Conservation (phyloP, 2,329 filamentous ascomycete genomes). For the Orbilia ellipsospora region DNA sequence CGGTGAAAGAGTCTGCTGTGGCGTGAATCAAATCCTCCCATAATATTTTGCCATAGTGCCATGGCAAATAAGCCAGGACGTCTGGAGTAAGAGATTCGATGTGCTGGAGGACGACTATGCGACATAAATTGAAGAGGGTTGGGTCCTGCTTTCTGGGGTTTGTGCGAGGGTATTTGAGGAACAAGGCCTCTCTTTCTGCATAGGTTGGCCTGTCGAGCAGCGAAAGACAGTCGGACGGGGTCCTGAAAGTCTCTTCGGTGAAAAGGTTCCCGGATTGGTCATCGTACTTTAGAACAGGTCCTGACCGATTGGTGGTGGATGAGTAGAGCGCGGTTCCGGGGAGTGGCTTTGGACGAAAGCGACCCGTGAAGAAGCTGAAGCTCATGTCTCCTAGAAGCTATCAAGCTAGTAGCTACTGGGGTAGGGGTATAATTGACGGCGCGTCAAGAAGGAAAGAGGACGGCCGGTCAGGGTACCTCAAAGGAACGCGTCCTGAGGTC, state of each 20-base stretch:
- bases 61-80: conserved; percentile 30
- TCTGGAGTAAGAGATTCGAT: conserved; percentile 50
- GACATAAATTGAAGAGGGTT: conserved; percentile 45
- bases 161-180: conserved; percentile 40
- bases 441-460: background rate
- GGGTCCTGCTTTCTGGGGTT: conserved; percentile 36
- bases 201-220: conserved; percentile 33
- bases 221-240: conserved; percentile 10
- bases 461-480: conserved; percentile 32
- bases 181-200: conserved; percentile 15
- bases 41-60: conserved; percentile 45
- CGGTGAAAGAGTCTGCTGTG: conserved; percentile 39
- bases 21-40: conserved; percentile 48
- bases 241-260: conserved; percentile 41
- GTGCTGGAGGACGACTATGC: conserved; percentile 36
- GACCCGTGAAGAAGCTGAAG: conserved; percentile 34
- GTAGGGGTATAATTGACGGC: background rate
- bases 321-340: conserved; percentile 48
- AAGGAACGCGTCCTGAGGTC: conserved; percentile 35
- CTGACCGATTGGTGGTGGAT: conserved; percentile 37
- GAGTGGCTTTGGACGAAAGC: conserved; percentile 50
- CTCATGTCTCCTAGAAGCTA: conserved; percentile 11
- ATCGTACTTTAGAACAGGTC: conserved; percentile 43
- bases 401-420: background rate
- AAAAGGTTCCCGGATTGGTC: conserved; percentile 49